phyloP scores from a whole-genome alignment of 2,329 filamentous ascomycete species.

The Coniochaeta sp. region DNA sequence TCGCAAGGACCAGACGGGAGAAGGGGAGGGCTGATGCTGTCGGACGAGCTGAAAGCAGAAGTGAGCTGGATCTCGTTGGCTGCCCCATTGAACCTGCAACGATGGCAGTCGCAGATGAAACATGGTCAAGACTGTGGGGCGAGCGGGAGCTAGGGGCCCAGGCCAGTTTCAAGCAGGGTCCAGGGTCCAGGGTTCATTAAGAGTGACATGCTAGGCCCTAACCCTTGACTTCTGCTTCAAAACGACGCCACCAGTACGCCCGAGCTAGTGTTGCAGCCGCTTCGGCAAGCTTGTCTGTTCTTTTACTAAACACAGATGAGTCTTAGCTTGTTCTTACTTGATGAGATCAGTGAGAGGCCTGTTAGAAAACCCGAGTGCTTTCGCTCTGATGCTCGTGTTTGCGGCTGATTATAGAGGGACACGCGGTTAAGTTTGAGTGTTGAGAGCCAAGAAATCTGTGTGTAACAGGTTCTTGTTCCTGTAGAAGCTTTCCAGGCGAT shows the following conservation, averaged over 20 bases:
- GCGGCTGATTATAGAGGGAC: neutral
- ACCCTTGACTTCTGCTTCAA: no score
- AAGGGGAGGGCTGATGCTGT: neutral
- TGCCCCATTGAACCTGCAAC: neutral
- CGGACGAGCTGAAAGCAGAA: neutral
- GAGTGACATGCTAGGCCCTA: neutral
- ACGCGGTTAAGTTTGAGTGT: neutral
- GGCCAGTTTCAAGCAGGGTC: neutral
- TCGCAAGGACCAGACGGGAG: neutral
- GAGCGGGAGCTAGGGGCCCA: neutral
- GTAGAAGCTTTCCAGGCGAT: neutral
- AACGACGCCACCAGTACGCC: no score
- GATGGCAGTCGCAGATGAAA: neutral
- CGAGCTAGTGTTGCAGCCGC: no score
- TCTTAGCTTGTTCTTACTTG: no score
- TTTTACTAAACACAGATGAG: no score
- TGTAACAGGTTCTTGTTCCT: neutral
- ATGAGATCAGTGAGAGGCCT: no score
- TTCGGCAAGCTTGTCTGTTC: neutral
- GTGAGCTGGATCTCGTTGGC: neutral
- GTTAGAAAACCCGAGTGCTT: no score
- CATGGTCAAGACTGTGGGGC: neutral
- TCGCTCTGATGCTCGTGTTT: neutral
- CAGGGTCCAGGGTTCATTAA: neutral
- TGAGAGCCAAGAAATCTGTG: neutral